A percentile compares a stretch with the other conserved stretches of the same genome.
Conservation (phyloP, 1,139 yeast genomes). For the Diutina sp. region DNA sequence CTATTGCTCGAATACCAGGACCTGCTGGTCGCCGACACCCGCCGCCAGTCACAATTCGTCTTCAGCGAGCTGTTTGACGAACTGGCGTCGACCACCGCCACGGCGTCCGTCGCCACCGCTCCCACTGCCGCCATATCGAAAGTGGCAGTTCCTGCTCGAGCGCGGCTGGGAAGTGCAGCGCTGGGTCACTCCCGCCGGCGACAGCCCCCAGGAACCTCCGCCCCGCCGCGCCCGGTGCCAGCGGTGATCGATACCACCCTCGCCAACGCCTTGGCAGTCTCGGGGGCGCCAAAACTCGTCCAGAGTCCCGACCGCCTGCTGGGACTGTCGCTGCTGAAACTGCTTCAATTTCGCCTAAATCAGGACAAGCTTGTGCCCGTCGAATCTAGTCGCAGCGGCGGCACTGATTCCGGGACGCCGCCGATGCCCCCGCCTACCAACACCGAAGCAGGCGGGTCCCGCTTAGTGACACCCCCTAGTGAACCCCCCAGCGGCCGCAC, state of each 20-base stretch:
- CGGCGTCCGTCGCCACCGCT: background rate
- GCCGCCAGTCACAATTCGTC: background rate
- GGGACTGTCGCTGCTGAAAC: background rate
- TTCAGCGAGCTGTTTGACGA: slow-evolving; percentile 1
- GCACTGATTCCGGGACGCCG: background rate
- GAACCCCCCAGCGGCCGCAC: background rate
- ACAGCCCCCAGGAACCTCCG: background rate
- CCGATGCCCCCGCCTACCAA: background rate
- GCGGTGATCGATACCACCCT: background rate
- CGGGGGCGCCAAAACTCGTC: background rate
- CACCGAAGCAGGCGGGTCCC: background rate
- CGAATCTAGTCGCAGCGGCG: background rate
- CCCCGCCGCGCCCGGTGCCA: background rate
- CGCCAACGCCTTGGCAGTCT: background rate
- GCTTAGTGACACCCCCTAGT: background rate
- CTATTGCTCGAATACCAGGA: background rate
- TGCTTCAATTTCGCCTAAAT: background rate
- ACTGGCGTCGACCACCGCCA: background rate
- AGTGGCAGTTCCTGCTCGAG: background rate
- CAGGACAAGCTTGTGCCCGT: background rate
- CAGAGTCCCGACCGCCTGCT: background rate
- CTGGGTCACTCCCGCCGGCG: background rate
- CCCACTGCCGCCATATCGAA: background rate
- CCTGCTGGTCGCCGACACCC: background rate
- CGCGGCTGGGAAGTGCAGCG: background rate